These are phyloP conservation scores for Prunus mongolica DNA, from an alignment of 306 rosid genomes.

Conservation along the genomic window DNA sequence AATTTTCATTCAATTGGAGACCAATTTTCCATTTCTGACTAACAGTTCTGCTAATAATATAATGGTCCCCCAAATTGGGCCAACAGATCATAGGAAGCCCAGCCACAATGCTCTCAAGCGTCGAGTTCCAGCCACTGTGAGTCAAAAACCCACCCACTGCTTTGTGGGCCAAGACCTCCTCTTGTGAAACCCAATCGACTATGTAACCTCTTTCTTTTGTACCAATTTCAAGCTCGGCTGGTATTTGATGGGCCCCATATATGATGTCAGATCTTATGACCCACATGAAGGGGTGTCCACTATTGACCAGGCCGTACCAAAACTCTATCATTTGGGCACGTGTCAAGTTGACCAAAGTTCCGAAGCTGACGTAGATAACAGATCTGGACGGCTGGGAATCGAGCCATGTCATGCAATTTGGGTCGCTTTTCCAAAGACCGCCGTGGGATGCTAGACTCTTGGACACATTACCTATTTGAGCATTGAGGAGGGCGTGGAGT, in stretches of 20 bases:
- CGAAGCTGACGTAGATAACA: conserved; percentile 21
- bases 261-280: background rate
- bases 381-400: background rate
- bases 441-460: background rate
- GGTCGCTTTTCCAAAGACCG: background rate
- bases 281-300: conserved; percentile 3
- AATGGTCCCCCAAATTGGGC: conserved; percentile 20
- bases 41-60: conserved; percentile 14
- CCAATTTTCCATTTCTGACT: conserved; percentile 26
- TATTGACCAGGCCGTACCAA: conserved; percentile 10
- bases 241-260: background rate
- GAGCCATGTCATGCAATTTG: conserved; percentile 10
- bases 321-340: background rate
- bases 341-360: background rate
- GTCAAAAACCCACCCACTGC: conserved; percentile 16
- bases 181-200: conserved; percentile 33
- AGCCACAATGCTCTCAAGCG: conserved; percentile 24
- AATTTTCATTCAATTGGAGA: background rate
- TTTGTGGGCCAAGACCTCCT: conserved; percentile 29
- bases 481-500: conserved; percentile 2
- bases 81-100: conserved; percentile 34
- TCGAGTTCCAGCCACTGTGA: conserved; percentile 33
- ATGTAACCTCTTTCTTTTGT: conserved; percentile 20
- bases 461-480: background rate
- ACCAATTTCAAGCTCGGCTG: conserved; percentile 4